These are phyloP conservation scores for Ustilago sp. DNA, from an alignment of 1,284 basidiomycete genomes.

Conservation along the genomic window DNA sequence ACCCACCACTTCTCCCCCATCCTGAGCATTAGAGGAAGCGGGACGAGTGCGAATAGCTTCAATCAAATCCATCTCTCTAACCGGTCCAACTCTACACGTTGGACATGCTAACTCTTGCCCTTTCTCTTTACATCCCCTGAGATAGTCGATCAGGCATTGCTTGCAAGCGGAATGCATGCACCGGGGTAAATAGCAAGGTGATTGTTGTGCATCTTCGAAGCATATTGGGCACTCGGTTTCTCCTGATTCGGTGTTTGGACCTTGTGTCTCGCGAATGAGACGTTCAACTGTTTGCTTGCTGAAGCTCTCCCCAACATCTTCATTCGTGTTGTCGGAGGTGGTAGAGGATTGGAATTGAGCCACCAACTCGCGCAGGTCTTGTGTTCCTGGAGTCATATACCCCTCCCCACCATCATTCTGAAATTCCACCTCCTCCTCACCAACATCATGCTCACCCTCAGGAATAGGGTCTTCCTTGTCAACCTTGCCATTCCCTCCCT, in stretches of 20 bases:
- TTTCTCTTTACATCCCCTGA: conserved; percentile 77
- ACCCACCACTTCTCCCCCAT: neutral
- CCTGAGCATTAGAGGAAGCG: neutral
- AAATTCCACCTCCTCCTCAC: conserved; percentile 18
- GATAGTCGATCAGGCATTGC: conserved; percentile 80
- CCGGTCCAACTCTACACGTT: conserved; percentile 60
- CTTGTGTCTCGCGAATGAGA: conserved; percentile 40
- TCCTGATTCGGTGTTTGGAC: neutral
- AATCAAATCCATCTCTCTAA: conserved; percentile 74
- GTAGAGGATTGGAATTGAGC: conserved; percentile 45
- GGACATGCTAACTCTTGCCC: conserved; percentile 74
- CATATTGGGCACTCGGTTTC: conserved; percentile 69
- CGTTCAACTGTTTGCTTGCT: conserved; percentile 48
- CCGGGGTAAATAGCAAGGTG: conserved; percentile 65
- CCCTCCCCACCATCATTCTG: conserved; percentile 25
- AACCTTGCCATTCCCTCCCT: neutral
- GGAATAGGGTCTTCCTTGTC: conserved; percentile 10
- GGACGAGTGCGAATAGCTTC: conserved; percentile 72
- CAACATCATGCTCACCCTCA: conserved; percentile 12
- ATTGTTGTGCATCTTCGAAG: conserved; percentile 60
- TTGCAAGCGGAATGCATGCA: conserved; percentile 75
- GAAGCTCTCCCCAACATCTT: conserved; percentile 18
- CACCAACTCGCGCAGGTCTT: conserved; percentile 54
- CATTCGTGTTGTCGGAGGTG: neutral
- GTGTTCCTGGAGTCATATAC: conserved; percentile 30